Evolutionary conservation across 1,284 basidiomycete genomes (phyloP).

Genomic region (Leccinum griseonigrum): DNA sequence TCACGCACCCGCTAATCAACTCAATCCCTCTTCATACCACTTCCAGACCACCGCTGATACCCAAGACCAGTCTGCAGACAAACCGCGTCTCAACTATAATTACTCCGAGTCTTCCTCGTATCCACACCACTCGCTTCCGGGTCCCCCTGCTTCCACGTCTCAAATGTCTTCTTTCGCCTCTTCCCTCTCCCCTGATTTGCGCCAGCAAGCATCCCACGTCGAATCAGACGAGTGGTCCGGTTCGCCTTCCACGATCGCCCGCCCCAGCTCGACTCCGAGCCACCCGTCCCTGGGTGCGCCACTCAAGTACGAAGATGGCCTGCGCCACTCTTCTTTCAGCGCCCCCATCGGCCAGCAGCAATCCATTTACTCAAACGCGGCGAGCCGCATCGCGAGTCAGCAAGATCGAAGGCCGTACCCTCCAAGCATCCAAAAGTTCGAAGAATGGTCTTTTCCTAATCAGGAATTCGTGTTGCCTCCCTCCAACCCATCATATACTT

Average conservation of each 20-base stretch:
- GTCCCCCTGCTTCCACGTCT: slow-evolving; percentile 45
- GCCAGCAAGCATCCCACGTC: slow-evolving; percentile 27
- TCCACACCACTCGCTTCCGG: slow-evolving; percentile 43
- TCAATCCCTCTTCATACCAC: slow-evolving; percentile 56
- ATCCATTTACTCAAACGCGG: slow-evolving; percentile 50
- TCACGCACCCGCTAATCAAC: slow-evolving; percentile 42
- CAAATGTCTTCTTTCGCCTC: slow-evolving; percentile 50
- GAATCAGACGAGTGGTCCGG: slow-evolving; percentile 32
- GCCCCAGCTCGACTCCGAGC: slow-evolving; percentile 57
- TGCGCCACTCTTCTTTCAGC: slow-evolving; percentile 56
- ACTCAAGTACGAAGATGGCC: slow-evolving; percentile 62
- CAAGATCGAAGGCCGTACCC: slow-evolving; percentile 49
- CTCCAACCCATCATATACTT: slow-evolving; percentile 24
- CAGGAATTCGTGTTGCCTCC: slow-evolving; percentile 33
- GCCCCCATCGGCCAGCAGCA: slow-evolving; percentile 52
- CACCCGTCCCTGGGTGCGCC: slow-evolving; percentile 43
- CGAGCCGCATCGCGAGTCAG: slow-evolving; percentile 68
- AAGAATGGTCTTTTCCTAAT: slow-evolving; percentile 43
- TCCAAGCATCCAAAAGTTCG: slow-evolving; percentile 27
- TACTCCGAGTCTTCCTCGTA: slow-evolving; percentile 42
- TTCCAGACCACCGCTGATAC: slow-evolving; percentile 51
- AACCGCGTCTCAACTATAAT: slow-evolving; percentile 40
- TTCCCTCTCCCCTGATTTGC: slow-evolving; percentile 44
- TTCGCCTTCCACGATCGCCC: slow-evolving; percentile 41
- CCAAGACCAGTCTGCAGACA: slow-evolving; percentile 35